These are phyloP conservation scores for Metschnikowia drakensbergensis DNA, from an alignment of 805 yeast genomes.

Conservation along the genomic window DNA sequence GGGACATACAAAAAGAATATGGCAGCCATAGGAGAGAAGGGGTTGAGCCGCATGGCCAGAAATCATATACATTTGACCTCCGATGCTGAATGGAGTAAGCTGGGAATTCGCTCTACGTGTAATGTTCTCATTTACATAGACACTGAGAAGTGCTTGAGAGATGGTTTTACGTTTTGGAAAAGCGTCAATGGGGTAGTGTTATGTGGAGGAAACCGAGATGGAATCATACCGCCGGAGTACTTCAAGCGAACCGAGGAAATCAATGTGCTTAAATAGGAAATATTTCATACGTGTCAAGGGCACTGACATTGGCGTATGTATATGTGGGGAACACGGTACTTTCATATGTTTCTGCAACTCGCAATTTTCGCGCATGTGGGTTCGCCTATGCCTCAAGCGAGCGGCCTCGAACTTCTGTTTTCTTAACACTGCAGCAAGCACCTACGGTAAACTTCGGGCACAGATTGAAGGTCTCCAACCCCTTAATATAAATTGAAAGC, in stretches of 20 bases:
- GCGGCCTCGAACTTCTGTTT: slow-evolving; percentile 5
- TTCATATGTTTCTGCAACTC: slow-evolving; percentile 3
- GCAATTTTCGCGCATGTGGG: slow-evolving; percentile 4
- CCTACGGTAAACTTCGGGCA: background rate
- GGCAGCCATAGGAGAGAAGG: slow-evolving; percentile 48
- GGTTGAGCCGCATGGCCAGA: slow-evolving; percentile 65
- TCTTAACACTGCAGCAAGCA: background rate
- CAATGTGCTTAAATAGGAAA: no score
- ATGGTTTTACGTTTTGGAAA: slow-evolving; percentile 49
- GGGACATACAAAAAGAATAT: slow-evolving; percentile 64
- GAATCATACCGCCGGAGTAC: slow-evolving; percentile 43
- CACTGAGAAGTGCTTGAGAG: slow-evolving; percentile 40
- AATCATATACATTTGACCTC: slow-evolving; percentile 85
- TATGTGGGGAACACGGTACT: slow-evolving; percentile 1
- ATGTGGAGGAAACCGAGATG: slow-evolving; percentile 56
- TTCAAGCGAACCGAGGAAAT: slow-evolving; percentile 32
- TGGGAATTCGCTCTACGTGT: slow-evolving; percentile 68
- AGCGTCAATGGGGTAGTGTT: slow-evolving; percentile 76
- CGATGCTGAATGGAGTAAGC: slow-evolving; percentile 45
- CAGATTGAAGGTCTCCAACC: background rate
- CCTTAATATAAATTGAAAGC: background rate
- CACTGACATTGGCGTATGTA: background rate
- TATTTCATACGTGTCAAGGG: no score
- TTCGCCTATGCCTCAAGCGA: background rate
- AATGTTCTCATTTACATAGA: slow-evolving; percentile 63